phyloP scores from a whole-genome alignment of 768 basidiomycete species.

The Termitomyces sp. region DNA sequence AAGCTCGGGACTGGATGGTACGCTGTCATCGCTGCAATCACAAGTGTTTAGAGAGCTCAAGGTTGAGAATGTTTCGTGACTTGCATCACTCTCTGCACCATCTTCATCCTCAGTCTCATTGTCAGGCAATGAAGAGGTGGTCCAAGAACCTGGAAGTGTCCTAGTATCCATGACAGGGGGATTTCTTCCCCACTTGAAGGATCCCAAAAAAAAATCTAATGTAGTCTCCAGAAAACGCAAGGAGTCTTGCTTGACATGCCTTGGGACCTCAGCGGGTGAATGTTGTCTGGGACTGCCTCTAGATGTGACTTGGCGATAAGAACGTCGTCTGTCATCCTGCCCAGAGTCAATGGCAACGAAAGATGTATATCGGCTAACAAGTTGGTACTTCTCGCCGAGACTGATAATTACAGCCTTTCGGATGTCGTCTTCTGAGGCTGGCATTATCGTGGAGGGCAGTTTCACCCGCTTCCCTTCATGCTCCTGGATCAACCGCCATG shows the following conservation, averaged over 20 bases:
- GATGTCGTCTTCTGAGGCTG: slow-evolving; percentile 29
- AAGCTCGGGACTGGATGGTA: slow-evolving; percentile 16
- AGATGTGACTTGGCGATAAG: not conserved
- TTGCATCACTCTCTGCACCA: slow-evolving; percentile 1
- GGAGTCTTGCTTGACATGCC: not conserved
- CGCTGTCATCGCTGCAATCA: no score
- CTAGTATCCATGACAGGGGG: not conserved
- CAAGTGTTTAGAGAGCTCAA: no score
- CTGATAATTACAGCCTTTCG: slow-evolving; percentile 44
- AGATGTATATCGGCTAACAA: slow-evolving; percentile 50
- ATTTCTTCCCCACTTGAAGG: not conserved
- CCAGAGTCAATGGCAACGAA: slow-evolving; percentile 51
- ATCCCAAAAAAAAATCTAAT: not conserved
- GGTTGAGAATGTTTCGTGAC: slow-evolving; percentile 37
- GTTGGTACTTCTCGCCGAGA: slow-evolving; percentile 48
- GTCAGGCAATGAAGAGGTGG: slow-evolving; percentile 9
- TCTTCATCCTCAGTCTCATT: slow-evolving; percentile 21
- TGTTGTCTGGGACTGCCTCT: not conserved
- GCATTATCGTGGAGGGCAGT: slow-evolving; percentile 25
- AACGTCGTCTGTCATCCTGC: slow-evolving; percentile 14
- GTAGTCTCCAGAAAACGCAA: not conserved
- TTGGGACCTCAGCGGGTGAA: not conserved
- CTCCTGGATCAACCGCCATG: slow-evolving; percentile 51
- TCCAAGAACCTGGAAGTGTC: slow-evolving; percentile 19
- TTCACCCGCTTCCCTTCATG: slow-evolving; percentile 33